Conservation (phyloP, 2,329 filamentous ascomycete species). For the Neophaeococcomyces aloes region DNA sequence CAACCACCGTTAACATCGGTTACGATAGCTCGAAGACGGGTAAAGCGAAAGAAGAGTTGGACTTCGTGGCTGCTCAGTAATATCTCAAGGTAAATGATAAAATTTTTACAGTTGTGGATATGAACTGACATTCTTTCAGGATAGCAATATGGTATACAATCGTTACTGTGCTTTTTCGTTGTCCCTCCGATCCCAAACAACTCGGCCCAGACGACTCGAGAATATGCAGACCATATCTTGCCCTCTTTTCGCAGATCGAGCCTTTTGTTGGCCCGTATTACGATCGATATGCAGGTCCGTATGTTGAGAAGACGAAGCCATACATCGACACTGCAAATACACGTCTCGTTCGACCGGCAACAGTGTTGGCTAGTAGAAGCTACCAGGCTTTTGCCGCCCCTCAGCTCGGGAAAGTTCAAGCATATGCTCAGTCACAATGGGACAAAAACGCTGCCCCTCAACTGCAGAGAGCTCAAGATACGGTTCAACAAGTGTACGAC, state of each 20-base stretch:
- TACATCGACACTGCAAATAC: constrained; percentile 53
- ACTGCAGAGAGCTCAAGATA: constrained; percentile 52
- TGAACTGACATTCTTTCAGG: constrained; percentile 35
- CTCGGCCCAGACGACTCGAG: constrained; percentile 60
- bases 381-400: constrained; percentile 66
- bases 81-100: constrained; percentile 42
- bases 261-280: constrained; percentile 83
- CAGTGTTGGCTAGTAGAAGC: constrained; percentile 49
- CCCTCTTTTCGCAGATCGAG: constrained; percentile 54
- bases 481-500: constrained; percentile 58
- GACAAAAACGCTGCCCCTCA: constrained; percentile 66
- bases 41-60: constrained; percentile 16
- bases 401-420: constrained; percentile 54
- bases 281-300: constrained; percentile 68
- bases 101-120: neutral
- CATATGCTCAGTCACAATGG: constrained; percentile 64
- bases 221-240: constrained; percentile 71
- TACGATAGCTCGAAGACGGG: neutral
- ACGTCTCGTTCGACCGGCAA: constrained; percentile 57
- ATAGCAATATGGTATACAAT: constrained; percentile 79
- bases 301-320: constrained; percentile 64
- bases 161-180: constrained; percentile 69
- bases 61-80: constrained; percentile 31
- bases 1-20: neutral
- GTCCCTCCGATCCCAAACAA: constrained; percentile 58